phyloP scores from a whole-genome alignment of 2,329 filamentous ascomycete species.

The Aspergillus texensis region DNA sequence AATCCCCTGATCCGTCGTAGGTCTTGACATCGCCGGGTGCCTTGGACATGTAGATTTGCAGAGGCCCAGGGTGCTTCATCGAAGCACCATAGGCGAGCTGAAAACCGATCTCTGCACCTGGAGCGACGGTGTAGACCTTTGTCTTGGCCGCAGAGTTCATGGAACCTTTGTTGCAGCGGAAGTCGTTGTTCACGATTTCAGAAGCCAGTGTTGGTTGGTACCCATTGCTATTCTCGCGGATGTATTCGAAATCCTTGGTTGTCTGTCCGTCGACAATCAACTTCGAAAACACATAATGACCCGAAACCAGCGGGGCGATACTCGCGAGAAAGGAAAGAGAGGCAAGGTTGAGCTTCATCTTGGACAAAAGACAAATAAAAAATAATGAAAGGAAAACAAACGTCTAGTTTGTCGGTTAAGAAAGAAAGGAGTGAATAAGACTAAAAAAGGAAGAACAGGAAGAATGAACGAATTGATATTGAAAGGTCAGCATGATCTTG shows the following conservation, averaged over 20 bases:
- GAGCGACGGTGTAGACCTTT: constrained; percentile 18
- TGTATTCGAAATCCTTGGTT: constrained; percentile 21
- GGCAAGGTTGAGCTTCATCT: background rate
- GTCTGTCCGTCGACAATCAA: constrained; percentile 16
- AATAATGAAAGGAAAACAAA: background rate
- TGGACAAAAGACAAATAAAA: background rate
- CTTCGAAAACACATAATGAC: constrained; percentile 20
- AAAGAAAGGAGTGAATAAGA: background rate
- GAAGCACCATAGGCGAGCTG: constrained; percentile 21
- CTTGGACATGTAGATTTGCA: constrained; percentile 31
- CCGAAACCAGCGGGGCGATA: constrained; percentile 9
- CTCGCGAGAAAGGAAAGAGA: constrained; percentile 3
- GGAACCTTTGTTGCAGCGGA: constrained; percentile 24
- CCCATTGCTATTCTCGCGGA: constrained; percentile 20
- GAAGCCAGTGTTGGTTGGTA: constrained; percentile 18
- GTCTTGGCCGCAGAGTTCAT: constrained; percentile 17
- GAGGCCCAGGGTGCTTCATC: constrained; percentile 27
- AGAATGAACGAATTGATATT: background rate
- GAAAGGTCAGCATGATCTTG: no score
- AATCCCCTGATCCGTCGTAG: constrained; percentile 26
- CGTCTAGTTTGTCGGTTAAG: background rate
- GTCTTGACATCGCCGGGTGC: constrained; percentile 18
- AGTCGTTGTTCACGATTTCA: constrained; percentile 17
- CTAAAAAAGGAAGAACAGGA: background rate
- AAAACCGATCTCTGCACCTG: constrained; percentile 21